Base-by-base conservation (phyloP, 2,329 filamentous ascomycete genomes). In the Cladophialophora psammophila region DNA sequence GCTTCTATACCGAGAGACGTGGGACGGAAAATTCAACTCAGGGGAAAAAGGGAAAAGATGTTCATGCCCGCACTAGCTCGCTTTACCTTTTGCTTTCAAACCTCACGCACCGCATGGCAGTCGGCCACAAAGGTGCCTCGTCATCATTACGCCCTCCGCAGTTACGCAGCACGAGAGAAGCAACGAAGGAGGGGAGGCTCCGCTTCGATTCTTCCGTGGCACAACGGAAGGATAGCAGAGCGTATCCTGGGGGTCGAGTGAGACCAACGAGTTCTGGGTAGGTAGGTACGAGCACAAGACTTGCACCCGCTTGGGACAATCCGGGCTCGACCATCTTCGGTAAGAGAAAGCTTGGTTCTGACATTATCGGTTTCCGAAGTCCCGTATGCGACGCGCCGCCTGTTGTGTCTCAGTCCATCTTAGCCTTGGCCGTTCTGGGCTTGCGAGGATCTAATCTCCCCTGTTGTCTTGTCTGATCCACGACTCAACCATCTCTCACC, bases 291-390 rank as follows among this genome's bases (percentile, higher is more conserved):
- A 26, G 26, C 26, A 2, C 26, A 26, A 26, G 26, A 26, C 26
- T 26, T 26, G 26, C 26, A 26, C 26, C 26, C 26, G 26, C 26
- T 26, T 26, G 2, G 3, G 26, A 26, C 26, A 26, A 26, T 26
- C 10, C 9, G 8, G 45, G 26, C 45, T 48, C 45, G 18, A 7
- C 45, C 9, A 9, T 50, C 45, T 50, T 50, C 2, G 18, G 8
- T 10, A 42, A 26, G 18, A 26, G 12, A 50, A 50, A 50, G 20
- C 8, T 26, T 26, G 20, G 18, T 50, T 50, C 18, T 50, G 18
- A n/a, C 45, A 50, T 50, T 20, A 50, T 50, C 45, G 45, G 45
- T 50, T 50, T 50, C 45, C 45, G 45, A 50, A 50, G 45, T 50
- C 45, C 45, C 45, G 45, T 26, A 50, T 26, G 45, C 45, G 45